Conservation (phyloP, 441 rosid genomes). For the Kokia cookei region DNA sequence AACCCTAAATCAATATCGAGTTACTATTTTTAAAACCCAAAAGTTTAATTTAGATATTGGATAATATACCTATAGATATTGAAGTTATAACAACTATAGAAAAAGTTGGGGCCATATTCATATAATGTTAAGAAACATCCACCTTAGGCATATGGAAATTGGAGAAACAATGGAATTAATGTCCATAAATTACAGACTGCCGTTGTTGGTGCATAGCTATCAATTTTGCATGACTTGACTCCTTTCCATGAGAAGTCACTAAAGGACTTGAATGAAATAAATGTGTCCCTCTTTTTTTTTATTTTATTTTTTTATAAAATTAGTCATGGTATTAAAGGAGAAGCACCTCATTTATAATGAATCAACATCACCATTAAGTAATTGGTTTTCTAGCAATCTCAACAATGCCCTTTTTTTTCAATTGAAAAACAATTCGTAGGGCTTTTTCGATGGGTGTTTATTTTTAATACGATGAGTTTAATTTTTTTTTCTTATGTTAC, state of each 20-base stretch:
- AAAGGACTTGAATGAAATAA: background rate
- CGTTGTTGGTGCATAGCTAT: conserved; percentile 5
- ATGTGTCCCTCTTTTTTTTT: background rate
- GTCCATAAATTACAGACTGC: background rate
- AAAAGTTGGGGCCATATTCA: background rate
- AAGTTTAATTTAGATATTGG: background rate
- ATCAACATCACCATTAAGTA: background rate
- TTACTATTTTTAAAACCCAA: background rate
- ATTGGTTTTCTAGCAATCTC: background rate
- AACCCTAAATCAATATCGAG: background rate
- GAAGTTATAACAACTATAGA: background rate
- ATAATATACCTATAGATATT: background rate
- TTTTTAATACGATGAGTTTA: too few species aligned
- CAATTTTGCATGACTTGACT: conserved; percentile 4
- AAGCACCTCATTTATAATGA: background rate
- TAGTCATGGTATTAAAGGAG: background rate
- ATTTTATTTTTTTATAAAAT: background rate
- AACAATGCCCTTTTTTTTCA: background rate
- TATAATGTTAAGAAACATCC: background rate
- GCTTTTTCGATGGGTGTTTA: too few species aligned
- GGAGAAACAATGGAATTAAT: background rate
- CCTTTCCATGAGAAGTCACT: background rate
- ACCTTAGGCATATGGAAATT: background rate
- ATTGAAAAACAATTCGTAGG: background rate
- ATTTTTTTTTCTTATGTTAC: too few species aligned